Conservation (phyloP, 192 early-diverging fungal species). For the Backusella tuberculispora region DNA sequence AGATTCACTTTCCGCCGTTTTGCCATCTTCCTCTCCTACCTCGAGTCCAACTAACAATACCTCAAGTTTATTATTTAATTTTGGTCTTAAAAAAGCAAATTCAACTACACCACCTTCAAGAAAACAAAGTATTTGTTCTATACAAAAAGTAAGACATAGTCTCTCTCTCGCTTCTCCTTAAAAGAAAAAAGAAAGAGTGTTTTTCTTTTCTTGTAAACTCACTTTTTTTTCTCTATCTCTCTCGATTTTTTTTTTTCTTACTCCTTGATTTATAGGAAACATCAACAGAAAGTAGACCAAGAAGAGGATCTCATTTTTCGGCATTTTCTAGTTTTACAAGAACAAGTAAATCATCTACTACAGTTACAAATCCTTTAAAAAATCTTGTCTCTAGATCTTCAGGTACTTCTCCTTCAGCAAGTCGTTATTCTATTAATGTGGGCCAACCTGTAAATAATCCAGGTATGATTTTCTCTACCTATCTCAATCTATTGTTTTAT, state of each 20-base stretch:
- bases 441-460: conserved; percentile 51
- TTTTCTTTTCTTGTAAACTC: neutral
- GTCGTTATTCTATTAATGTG: conserved; percentile 35
- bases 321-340: conserved; percentile 30
- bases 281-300: conserved; percentile 22
- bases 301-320: conserved; percentile 27
- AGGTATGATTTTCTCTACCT: conserved; percentile 27
- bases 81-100: conserved; percentile 17
- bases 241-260: neutral
- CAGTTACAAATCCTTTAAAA: conserved; percentile 20
- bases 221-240: neutral
- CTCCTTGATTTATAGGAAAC: conserved; percentile 18
- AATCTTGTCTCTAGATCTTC: conserved; percentile 18
- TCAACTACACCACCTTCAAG: neutral
- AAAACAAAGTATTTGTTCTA: conserved; percentile 21
- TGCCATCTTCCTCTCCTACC: neutral
- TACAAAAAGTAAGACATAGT: neutral
- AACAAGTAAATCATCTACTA: conserved; percentile 23
- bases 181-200: neutral
- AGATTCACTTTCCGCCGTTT: conserved; percentile 7
- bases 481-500: conserved; percentile 5
- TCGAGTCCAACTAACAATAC: neutral
- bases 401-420: conserved; percentile 20
- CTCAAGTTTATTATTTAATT: conserved; percentile 19
- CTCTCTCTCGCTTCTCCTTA: neutral